Conservation (phyloP, 2,329 filamentous ascomycete species). For the Fusarium dimerum region DNA sequence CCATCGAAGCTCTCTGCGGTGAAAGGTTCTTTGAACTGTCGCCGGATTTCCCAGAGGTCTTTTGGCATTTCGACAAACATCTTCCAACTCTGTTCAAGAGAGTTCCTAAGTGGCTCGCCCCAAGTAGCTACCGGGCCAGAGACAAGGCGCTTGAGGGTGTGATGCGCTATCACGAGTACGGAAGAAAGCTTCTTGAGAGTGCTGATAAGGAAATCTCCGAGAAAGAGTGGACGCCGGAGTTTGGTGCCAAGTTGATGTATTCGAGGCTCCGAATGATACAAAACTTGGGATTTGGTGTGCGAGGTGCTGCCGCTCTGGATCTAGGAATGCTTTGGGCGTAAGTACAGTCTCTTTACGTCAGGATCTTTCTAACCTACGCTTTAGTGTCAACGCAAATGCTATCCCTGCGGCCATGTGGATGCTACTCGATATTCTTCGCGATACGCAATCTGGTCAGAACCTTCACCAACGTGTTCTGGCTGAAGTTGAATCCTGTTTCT, state of each 20-base stretch:
- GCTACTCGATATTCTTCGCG: slow-evolving; percentile 13
- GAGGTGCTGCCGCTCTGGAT: slow-evolving; percentile 18
- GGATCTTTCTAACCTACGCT: rapidly evolving
- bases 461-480: slow-evolving; percentile 9
- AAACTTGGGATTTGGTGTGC: slow-evolving; percentile 11
- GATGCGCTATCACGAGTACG: slow-evolving; percentile 14
- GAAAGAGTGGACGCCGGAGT: slow-evolving; percentile 24
- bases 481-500: slow-evolving; percentile 17
- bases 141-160: slow-evolving; percentile 12
- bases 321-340: slow-evolving; percentile 26
- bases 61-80: slow-evolving; percentile 23
- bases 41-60: slow-evolving; percentile 12
- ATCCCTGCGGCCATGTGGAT: slow-evolving; percentile 27
- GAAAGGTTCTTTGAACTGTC: slow-evolving; percentile 16
- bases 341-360: background rate
- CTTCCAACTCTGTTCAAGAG: slow-evolving; percentile 19
- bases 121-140: slow-evolving; percentile 14
- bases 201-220: slow-evolving; percentile 2
- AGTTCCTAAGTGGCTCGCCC: slow-evolving; percentile 18
- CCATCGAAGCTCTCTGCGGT: slow-evolving; percentile 8
- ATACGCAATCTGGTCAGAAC: background rate
- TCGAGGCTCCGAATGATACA: slow-evolving; percentile 20
- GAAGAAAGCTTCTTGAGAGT: slow-evolving; percentile 5
- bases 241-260: slow-evolving; percentile 28
- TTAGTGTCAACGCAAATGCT: slow-evolving; percentile 17